These are phyloP conservation scores for Gossypium aridum DNA, from an alignment of 441 rosid species.

Conservation along the genomic window DNA sequence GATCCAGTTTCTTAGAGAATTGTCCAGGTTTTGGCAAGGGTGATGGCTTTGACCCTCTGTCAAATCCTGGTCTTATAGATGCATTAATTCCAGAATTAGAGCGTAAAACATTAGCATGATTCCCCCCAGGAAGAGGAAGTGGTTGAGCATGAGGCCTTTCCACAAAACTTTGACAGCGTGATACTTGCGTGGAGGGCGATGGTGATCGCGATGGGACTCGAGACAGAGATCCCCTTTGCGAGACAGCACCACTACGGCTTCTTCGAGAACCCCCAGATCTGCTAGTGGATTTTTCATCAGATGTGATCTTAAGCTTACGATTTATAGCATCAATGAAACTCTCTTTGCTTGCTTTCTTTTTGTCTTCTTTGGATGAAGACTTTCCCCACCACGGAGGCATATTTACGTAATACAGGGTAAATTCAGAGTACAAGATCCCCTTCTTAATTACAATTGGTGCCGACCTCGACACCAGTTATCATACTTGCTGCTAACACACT, in stretches of 20 bases:
- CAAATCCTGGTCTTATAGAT: slow-evolving; percentile 33
- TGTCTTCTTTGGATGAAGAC: slow-evolving; percentile 50
- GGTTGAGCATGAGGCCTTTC: slow-evolving; percentile 67
- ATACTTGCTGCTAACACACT: slow-evolving; percentile 11
- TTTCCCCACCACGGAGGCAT: slow-evolving; percentile 74
- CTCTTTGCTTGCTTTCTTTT: slow-evolving; percentile 56
- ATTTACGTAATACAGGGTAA: slow-evolving; percentile 17
- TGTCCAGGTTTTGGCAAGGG: slow-evolving; percentile 54
- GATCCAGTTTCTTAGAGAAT: slow-evolving; percentile 32
- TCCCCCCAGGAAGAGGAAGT: slow-evolving; percentile 56
- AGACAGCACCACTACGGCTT: slow-evolving; percentile 33
- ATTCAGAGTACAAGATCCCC: slow-evolving; percentile 20
- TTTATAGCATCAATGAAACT: slow-evolving; percentile 50
- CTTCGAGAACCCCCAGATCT: slow-evolving; percentile 39
- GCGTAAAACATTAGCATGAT: slow-evolving; percentile 26
- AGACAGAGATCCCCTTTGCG: slow-evolving; percentile 54
- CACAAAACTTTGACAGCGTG: slow-evolving; percentile 65
- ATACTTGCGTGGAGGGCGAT: slow-evolving; percentile 53
- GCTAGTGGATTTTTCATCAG: slow-evolving; percentile 38
- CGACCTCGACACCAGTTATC: slow-evolving; percentile 21
- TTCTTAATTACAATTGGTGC: slow-evolving; percentile 19
- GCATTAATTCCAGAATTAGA: slow-evolving; percentile 41
- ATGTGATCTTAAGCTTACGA: slow-evolving; percentile 40
- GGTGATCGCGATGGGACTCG: slow-evolving; percentile 54
- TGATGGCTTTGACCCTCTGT: slow-evolving; percentile 30